phyloP scores from a whole-genome alignment of 768 basidiomycete species.

The Hirschioporus abietinus region DNA sequence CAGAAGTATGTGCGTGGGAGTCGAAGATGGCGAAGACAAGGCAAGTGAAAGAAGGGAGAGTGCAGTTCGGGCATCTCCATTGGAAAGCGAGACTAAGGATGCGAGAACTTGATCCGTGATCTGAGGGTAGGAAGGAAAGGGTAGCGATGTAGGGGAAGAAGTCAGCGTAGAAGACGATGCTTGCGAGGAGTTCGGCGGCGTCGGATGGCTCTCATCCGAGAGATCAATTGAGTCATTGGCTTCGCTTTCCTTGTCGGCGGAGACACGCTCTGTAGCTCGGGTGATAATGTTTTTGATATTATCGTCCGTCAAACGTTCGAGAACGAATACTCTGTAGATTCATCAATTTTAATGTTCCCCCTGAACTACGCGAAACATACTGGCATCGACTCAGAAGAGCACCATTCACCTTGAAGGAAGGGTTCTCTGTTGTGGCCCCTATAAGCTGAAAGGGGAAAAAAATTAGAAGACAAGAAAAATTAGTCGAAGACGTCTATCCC shows the following conservation, averaged over 20 bases:
- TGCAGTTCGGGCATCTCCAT: slow-evolving; percentile 74
- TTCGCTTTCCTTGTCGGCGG: slow-evolving; percentile 11
- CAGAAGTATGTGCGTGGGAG: slow-evolving; percentile 46
- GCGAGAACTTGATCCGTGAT: slow-evolving; percentile 43
- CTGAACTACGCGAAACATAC: slow-evolving; percentile 31
- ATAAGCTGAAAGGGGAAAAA: slow-evolving; percentile 41
- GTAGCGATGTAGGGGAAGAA: slow-evolving; percentile 11
- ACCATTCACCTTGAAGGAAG: slow-evolving; percentile 75
- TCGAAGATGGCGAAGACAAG: slow-evolving; percentile 36
- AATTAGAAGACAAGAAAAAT: background rate
- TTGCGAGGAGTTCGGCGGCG: slow-evolving; percentile 7
- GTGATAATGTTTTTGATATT: slow-evolving; percentile 55
- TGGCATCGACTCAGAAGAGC: slow-evolving; percentile 73
- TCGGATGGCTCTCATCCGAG: slow-evolving; percentile 8
- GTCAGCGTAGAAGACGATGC: slow-evolving; percentile 18
- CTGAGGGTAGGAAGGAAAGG: slow-evolving; percentile 28
- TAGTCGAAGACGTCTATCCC: slow-evolving; percentile 7
- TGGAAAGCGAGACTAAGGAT: slow-evolving; percentile 47
- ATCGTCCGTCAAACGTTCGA: slow-evolving; percentile 60
- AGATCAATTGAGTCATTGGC: slow-evolving; percentile 2
- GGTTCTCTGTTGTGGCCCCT: slow-evolving; percentile 87
- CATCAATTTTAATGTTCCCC: slow-evolving; percentile 17
- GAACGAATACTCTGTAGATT: slow-evolving; percentile 58
- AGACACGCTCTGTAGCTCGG: slow-evolving; percentile 41
- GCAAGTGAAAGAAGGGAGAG: slow-evolving; percentile 73